phyloP scores from a whole-genome alignment of 768 basidiomycete genomes.

The Tephrocybe sp. region DNA sequence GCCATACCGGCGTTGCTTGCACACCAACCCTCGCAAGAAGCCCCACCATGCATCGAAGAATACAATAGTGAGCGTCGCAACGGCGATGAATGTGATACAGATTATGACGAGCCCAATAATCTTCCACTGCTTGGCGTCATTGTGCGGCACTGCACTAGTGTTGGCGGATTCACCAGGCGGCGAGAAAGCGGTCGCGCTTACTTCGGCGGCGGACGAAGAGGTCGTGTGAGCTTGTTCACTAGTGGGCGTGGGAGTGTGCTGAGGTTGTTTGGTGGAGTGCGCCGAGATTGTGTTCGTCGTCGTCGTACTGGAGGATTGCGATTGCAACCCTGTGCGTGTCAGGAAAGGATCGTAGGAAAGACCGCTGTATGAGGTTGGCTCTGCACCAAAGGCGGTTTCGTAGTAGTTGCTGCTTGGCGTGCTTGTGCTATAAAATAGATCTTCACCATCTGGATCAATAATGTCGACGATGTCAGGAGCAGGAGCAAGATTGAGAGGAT shows the following conservation, averaged over 20 bases:
- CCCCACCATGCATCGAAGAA: constrained; percentile 75
- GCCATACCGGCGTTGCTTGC: constrained; percentile 30
- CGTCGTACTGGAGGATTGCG: constrained; percentile 1
- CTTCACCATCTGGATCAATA: constrained; percentile 8
- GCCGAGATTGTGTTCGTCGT: constrained; percentile 2
- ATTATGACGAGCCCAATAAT: constrained; percentile 67
- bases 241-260: neutral
- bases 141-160: constrained; percentile 30
- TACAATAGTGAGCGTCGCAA: constrained; percentile 51
- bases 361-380: constrained; percentile 11
- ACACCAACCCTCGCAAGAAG: constrained; percentile 50
- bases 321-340: constrained; percentile 5
- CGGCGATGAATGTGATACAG: constrained; percentile 56
- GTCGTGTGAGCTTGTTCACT: constrained; percentile 1
- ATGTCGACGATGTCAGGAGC: constrained; percentile 11
- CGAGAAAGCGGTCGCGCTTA: neutral
- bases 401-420: constrained; percentile 4
- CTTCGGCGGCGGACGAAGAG: neutral
- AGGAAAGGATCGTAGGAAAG: constrained; percentile 1
- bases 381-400: constrained; percentile 2
- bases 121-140: constrained; percentile 59
- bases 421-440: constrained; percentile 9
- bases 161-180: constrained; percentile 9
- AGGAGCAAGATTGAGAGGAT: constrained; percentile 5
- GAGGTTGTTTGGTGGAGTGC: constrained; percentile 1